Conservation (phyloP, 2,329 filamentous ascomycete species). For the Westerdykella ornata region DNA sequence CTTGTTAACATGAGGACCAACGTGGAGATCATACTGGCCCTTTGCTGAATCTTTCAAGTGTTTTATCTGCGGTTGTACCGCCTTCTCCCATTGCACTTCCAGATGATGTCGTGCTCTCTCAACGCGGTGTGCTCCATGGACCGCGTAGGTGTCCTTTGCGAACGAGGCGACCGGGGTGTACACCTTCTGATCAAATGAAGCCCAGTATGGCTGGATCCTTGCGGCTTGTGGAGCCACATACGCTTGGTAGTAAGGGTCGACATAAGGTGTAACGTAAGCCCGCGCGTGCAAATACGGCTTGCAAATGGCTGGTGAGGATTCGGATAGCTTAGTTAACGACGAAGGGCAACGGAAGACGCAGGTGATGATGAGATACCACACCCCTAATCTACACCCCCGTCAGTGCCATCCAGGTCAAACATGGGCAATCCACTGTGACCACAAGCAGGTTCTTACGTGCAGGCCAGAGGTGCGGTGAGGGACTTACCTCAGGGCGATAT, state of each 20-base stretch:
- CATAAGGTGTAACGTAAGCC: slow-evolving; percentile 63
- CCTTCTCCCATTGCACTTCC: slow-evolving; percentile 69
- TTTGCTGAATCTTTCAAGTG: slow-evolving; percentile 56
- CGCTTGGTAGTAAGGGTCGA: slow-evolving; percentile 76
- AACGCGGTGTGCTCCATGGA: slow-evolving; percentile 68
- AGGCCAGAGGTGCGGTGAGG: neutral
- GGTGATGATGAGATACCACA: slow-evolving; percentile 82
- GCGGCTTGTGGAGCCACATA: slow-evolving; percentile 82
- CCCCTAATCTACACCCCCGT: slow-evolving; percentile 50
- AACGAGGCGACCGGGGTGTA: slow-evolving; percentile 63
- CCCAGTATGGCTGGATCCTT: slow-evolving; percentile 64
- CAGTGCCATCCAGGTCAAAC: neutral
- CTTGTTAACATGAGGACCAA: slow-evolving; percentile 69
- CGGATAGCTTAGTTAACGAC: slow-evolving; percentile 58
- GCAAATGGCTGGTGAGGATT: slow-evolving; percentile 70
- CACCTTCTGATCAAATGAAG: slow-evolving; percentile 52
- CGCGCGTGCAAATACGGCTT: slow-evolving; percentile 66
- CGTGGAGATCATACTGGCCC: slow-evolving; percentile 59
- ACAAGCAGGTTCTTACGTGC: too few relatives aligned
- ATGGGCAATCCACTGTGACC: too few relatives aligned
- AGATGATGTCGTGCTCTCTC: slow-evolving; percentile 61
- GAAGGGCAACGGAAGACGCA: slow-evolving; percentile 76
- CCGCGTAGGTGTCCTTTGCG: slow-evolving; percentile 54
- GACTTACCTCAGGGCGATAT: slow-evolving; percentile 27
- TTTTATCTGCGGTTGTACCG: slow-evolving; percentile 66